phyloP scores from a whole-genome alignment of 164 flowering plant genomes.

The Dillenia turbinata region DNA sequence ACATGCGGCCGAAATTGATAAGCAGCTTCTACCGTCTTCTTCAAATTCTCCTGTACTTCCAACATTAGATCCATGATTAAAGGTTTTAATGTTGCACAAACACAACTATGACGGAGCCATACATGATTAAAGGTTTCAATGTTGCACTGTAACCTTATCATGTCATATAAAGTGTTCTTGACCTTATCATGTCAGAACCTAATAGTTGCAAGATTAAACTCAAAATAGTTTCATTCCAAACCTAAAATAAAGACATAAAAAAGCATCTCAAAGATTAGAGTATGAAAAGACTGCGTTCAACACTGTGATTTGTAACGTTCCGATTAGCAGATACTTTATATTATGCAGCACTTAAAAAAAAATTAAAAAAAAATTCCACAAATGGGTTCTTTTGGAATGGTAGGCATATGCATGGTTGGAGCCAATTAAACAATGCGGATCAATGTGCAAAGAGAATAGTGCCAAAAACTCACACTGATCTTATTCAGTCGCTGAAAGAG shows the following conservation, averaged over 20 bases:
- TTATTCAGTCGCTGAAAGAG: constrained; percentile 72
- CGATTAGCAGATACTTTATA: not conserved
- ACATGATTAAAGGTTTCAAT: no score
- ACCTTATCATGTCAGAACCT: no score
- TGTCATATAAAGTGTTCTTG: no score
- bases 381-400: not conserved
- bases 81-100: not conserved
- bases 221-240: no score
- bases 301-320: not conserved
- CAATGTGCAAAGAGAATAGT: not conserved
- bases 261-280: no score
- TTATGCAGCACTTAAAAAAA: not conserved
- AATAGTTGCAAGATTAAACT: no score
- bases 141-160: no score
- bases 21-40: constrained; percentile 68
- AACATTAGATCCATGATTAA: constrained; percentile 7
- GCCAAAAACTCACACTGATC: constrained; percentile 53
- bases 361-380: not conserved
- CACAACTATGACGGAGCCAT: not conserved
- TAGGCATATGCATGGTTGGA: no score
- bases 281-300: no score
- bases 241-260: no score
- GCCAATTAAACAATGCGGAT: no score
- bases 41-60: constrained; percentile 53
- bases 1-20: constrained; percentile 71